Evolutionary conservation across 108 stramenopile species (phyloP).

Genomic region (Cyclotella choctawhatcheeana): DNA sequence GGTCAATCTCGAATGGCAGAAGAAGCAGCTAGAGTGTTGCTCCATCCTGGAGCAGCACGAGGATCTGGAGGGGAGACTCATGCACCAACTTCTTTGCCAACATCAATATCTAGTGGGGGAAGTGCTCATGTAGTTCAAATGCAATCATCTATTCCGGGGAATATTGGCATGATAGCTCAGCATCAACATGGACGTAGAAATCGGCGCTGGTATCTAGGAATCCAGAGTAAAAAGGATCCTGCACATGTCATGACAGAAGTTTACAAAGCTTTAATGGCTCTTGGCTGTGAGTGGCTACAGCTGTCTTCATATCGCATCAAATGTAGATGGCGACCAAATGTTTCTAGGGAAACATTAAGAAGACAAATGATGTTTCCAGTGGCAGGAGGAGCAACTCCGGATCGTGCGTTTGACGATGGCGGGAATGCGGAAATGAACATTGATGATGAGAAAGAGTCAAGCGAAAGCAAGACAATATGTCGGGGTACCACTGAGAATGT

Average conservation of each 20-base stretch:
- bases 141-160: conserved; percentile 90
- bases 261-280: conserved; percentile 94
- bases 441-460: conserved; percentile 44
- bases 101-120: conserved; percentile 53
- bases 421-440: conserved; percentile 51
- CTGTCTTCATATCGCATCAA: conserved; percentile 93
- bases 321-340: conserved; percentile 95
- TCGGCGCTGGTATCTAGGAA: conserved; percentile 97
- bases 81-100: conserved; percentile 55
- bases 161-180: conserved; percentile 92
- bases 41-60: conserved; percentile 60
- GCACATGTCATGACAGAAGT: conserved; percentile 99
- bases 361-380: conserved; percentile 55
- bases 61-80: conserved; percentile 39
- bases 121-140: conserved; percentile 84
- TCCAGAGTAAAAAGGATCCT: conserved; percentile 99
- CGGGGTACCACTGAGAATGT: conserved; percentile 67
- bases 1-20: conserved; percentile 78
- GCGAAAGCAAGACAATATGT: conserved; percentile 65
- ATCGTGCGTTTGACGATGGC: conserved; percentile 59
- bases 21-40: conserved; percentile 80
- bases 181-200: conserved; percentile 89
- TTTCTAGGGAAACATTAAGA: conserved; percentile 36
- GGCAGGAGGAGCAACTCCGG: conserved; percentile 70
- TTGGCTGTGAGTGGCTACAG: conserved; percentile 96